Evolutionary conservation across 345 rosid genomes (phyloP).

Genomic region (Erodium maritimum): DNA sequence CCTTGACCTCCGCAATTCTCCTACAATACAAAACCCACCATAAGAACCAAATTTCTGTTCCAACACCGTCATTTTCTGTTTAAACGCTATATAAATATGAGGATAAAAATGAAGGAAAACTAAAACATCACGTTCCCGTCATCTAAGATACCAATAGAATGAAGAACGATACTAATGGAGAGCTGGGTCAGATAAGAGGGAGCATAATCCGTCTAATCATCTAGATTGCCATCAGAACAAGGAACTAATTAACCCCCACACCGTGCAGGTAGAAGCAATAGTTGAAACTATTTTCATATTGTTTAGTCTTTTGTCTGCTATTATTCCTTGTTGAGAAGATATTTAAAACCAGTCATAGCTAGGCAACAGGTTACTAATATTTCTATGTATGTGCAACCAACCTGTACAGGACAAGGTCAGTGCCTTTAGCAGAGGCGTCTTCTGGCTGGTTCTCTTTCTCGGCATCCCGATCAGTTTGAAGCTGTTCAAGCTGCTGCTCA

Average conservation of each 20-base stretch:
- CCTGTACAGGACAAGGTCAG: slow-evolving; percentile 79
- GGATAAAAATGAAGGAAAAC: background rate
- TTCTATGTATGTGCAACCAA: slow-evolving; percentile 12
- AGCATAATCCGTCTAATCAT: background rate
- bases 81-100: background rate
- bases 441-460: slow-evolving; percentile 36
- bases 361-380: too few relatives aligned
- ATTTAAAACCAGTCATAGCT: background rate
- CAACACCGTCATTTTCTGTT: background rate
- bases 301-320: background rate
- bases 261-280: background rate
- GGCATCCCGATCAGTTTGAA: slow-evolving; percentile 71
- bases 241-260: background rate
- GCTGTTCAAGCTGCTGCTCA: slow-evolving; percentile 93
- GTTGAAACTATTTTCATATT: too few relatives aligned
- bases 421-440: slow-evolving; percentile 53
- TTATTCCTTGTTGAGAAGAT: background rate
- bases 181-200: too few relatives aligned
- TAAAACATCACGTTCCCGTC: too few relatives aligned
- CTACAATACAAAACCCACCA: slow-evolving; percentile 14
- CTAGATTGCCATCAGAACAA: background rate
- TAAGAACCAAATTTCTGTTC: background rate
- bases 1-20: slow-evolving; percentile 96
- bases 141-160: too few relatives aligned
- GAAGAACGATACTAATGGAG: too few relatives aligned